phyloP scores from a whole-genome alignment of 2,329 filamentous ascomycete genomes.

The Trichoderma koningii region DNA sequence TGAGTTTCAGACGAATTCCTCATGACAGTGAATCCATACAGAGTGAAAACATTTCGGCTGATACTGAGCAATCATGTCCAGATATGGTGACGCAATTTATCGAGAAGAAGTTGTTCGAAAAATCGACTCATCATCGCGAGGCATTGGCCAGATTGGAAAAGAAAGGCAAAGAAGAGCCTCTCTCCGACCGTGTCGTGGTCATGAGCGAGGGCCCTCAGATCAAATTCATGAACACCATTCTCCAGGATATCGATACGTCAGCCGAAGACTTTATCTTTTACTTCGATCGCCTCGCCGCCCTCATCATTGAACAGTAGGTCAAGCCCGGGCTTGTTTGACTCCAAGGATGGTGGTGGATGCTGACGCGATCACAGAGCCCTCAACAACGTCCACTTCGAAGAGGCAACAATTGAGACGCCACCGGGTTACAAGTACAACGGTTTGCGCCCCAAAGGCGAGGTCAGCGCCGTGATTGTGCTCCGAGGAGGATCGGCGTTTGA shows the following conservation, averaged over 20 bases:
- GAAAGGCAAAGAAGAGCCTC: constrained; percentile 67
- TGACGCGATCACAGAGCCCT: constrained; percentile 58
- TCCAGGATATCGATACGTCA: constrained; percentile 75
- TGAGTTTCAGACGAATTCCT: constrained; percentile 41
- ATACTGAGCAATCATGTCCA: constrained; percentile 38
- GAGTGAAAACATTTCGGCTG: constrained; percentile 8
- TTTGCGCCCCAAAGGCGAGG: constrained; percentile 67
- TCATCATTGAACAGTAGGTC: constrained; percentile 75
- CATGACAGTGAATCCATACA: too few relatives aligned
- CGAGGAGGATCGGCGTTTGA: constrained; percentile 89
- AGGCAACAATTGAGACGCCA: constrained; percentile 68
- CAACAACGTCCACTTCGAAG: constrained; percentile 72
- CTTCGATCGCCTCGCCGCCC: constrained; percentile 83
- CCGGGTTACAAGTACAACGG: constrained; percentile 70
- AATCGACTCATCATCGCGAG: constrained; percentile 79
- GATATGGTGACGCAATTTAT: constrained; percentile 95
- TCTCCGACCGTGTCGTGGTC: constrained; percentile 74
- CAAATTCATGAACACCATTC: constrained; percentile 83
- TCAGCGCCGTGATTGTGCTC: constrained; percentile 84
- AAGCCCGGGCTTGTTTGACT: not conserved
- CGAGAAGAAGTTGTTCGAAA: constrained; percentile 80
- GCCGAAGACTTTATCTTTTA: constrained; percentile 97
- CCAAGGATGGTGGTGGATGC: not conserved
- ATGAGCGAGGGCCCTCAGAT: constrained; percentile 79
- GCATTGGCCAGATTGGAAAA: constrained; percentile 76